These are phyloP conservation scores for Plasmodium reichenowi DNA, from an alignment of 169 alveolate genomes.

Conservation along the genomic window DNA sequence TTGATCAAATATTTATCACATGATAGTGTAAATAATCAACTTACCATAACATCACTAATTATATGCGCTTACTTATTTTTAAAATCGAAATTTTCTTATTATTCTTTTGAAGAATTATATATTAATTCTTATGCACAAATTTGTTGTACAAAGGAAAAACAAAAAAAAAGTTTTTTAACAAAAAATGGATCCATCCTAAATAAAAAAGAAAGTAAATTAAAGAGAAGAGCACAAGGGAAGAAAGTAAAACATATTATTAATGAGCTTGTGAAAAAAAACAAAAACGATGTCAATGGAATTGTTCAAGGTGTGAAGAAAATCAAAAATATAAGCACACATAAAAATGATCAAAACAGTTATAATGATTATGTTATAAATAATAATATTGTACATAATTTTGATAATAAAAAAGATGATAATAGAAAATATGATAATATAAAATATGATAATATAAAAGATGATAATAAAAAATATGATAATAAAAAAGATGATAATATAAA, in stretches of 20 bases:
- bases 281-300: constrained; percentile 5
- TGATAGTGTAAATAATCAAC: constrained; percentile 7
- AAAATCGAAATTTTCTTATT: constrained; percentile 29
- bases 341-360: too few relatives aligned
- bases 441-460: too few relatives aligned
- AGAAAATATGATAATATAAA: too few relatives aligned
- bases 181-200: not conserved
- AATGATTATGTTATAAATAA: not conserved
- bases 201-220: not conserved
- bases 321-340: not conserved
- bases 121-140: constrained; percentile 14
- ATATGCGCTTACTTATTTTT: constrained; percentile 24
- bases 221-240: constrained; percentile 2
- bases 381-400: not conserved
- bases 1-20: constrained; percentile 10
- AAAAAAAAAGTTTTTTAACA: not conserved
- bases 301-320: constrained; percentile 7
- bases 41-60: constrained; percentile 26
- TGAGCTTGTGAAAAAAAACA: constrained; percentile 14
- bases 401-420: not conserved
- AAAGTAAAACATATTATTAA: constrained; percentile 27
- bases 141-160: constrained; percentile 5
- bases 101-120: constrained; percentile 31
- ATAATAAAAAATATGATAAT: too few relatives aligned
- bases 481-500: not conserved